A percentile compares a stretch with the other conserved stretches of the same genome.
These are phyloP conservation scores for Prunus mume DNA, from an alignment of 306 rosid genomes.

Conservation along the genomic window DNA sequence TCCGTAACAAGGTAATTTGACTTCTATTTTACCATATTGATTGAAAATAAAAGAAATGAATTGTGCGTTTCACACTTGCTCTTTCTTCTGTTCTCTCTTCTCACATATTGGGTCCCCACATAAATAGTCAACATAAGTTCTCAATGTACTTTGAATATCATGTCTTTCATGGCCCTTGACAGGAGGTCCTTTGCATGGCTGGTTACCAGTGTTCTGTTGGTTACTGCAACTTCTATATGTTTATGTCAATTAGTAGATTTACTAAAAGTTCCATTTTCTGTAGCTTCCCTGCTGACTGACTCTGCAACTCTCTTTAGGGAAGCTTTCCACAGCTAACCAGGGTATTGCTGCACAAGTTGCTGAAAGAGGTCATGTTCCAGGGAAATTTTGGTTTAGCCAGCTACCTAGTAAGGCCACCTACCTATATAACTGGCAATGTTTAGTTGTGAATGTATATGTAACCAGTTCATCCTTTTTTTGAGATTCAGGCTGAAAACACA, in stretches of 20 bases:
- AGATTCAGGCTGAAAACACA: background rate
- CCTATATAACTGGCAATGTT: background rate
- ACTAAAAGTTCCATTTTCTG: background rate
- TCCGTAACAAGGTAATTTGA: background rate
- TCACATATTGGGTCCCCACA: background rate
- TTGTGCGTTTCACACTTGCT: background rate
- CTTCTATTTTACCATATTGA: background rate
- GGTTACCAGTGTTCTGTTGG: background rate
- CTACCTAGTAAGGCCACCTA: conserved; percentile 14
- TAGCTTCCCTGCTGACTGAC: conserved; percentile 11
- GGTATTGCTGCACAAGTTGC: conserved; percentile 1
- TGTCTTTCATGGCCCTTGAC: background rate
- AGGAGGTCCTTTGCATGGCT: background rate
- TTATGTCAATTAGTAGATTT: background rate
- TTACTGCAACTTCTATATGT: background rate
- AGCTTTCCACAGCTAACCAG: conserved; percentile 4
- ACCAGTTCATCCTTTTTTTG: background rate
- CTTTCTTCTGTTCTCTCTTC: background rate
- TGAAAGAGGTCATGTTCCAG: background rate
- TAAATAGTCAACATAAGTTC: background rate
- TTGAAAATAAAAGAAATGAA: background rate
- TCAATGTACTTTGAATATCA: background rate
- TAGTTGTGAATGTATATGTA: background rate
- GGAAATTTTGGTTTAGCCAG: background rate
- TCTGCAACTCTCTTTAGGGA: conserved; percentile 10